Conservation (phyloP, 1,284 basidiomycete genomes). For the Ceratobasidium sp. region DNA sequence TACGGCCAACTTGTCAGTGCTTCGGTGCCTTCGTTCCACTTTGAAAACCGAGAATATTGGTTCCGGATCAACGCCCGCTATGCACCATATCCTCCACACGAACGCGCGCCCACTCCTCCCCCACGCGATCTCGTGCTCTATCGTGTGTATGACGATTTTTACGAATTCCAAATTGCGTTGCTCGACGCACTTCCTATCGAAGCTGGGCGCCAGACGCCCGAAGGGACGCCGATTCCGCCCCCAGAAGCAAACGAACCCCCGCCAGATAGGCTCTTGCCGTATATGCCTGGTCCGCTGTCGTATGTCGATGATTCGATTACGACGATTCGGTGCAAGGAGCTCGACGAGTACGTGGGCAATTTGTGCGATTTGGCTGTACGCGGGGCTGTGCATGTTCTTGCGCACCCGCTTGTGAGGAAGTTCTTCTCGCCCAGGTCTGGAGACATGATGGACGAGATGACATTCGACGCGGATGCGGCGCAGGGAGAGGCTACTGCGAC, state of each 20-base stretch:
- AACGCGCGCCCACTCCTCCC: conserved; percentile 64
- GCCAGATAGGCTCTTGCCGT: conserved; percentile 79
- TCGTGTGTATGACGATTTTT: conserved; percentile 97
- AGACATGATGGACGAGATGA: conserved; percentile 78
- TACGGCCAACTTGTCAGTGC: conserved; percentile 87
- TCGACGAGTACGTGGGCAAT: conserved; percentile 88
- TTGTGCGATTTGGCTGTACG: conserved; percentile 74
- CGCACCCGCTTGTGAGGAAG: conserved; percentile 80
- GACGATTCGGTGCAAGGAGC: conserved; percentile 80
- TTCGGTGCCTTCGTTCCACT: conserved; percentile 96
- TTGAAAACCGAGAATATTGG: conserved; percentile 96
- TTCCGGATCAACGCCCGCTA: conserved; percentile 93
- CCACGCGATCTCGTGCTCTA: conserved; percentile 90
- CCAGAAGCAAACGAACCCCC: conserved; percentile 58
- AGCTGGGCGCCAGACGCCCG: conserved; percentile 75
- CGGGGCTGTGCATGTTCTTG: conserved; percentile 81
- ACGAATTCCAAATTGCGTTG: conserved; percentile 94
- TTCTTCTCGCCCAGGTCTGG: conserved; percentile 91
- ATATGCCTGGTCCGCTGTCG: conserved; percentile 93
- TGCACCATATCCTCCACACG: conserved; percentile 70
- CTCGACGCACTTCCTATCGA: conserved; percentile 88
- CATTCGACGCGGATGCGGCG: conserved; percentile 59
- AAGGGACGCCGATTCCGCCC: conserved; percentile 47
- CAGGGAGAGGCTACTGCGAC: neutral
- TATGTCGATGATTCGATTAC: conserved; percentile 89